These are phyloP conservation scores for Pisolithus thermaeus DNA, from an alignment of 1,284 basidiomycete species.

Conservation along the genomic window DNA sequence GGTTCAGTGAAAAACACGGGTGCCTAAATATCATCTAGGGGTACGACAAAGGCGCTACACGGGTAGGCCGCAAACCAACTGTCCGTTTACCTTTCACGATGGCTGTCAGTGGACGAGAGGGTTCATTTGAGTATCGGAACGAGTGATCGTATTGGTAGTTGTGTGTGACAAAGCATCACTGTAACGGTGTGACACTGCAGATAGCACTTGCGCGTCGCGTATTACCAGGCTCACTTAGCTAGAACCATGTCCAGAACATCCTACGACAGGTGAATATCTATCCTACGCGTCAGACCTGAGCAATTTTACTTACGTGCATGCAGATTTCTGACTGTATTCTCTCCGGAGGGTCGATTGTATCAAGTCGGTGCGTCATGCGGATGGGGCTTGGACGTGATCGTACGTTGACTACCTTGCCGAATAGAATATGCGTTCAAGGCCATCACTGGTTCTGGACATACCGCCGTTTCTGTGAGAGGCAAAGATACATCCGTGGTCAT, in stretches of 20 bases:
- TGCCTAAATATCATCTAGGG: too few species aligned
- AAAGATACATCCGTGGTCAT: slow-evolving; percentile 94
- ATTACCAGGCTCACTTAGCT: slow-evolving; percentile 16
- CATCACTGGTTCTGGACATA: slow-evolving; percentile 94
- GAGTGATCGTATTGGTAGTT: too few species aligned
- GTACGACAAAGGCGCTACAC: too few species aligned
- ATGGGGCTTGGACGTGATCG: slow-evolving; percentile 2
- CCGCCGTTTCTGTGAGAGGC: slow-evolving; percentile 88
- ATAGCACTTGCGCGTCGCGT: slow-evolving; percentile 52
- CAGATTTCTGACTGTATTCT: slow-evolving; percentile 90
- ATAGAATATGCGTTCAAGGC: slow-evolving; percentile 99
- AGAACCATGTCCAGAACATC: slow-evolving; percentile 73
- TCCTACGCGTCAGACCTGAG: background rate
- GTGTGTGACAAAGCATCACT: too few species aligned
- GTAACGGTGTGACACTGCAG: background rate
- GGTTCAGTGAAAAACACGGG: too few species aligned
- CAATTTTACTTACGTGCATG: background rate
- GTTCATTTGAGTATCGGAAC: too few species aligned
- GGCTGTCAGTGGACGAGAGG: too few species aligned
- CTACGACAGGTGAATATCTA: slow-evolving; percentile 57
- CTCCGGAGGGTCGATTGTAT: slow-evolving; percentile 89
- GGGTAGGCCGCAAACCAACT: too few species aligned
- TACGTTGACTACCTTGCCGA: background rate
- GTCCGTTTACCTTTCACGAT: too few species aligned
- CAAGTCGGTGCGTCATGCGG: slow-evolving; percentile 80